These are phyloP conservation scores for Ogataea ganodermae DNA, from an alignment of 805 yeast genomes.

Conservation along the genomic window DNA sequence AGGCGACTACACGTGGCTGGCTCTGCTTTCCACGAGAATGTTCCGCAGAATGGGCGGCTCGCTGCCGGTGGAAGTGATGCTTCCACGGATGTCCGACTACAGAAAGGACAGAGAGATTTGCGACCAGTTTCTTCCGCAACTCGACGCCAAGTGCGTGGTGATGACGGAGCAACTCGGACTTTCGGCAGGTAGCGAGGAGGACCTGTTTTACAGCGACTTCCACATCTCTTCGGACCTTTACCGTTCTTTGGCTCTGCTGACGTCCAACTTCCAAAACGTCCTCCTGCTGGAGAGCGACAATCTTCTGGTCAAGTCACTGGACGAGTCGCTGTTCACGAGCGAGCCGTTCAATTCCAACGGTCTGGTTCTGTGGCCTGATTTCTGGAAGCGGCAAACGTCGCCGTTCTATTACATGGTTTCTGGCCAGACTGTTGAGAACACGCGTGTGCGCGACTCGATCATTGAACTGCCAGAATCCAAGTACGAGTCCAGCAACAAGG, in stretches of 20 bases:
- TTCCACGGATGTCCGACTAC: conserved; percentile 44
- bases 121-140: conserved; percentile 42
- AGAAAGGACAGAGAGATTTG: conserved; percentile 48
- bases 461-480: conserved; percentile 26
- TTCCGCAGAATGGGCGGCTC: conserved; percentile 49
- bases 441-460: conserved; percentile 36
- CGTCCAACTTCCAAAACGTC: conserved; percentile 48
- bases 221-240: conserved; percentile 36
- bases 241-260: conserved; percentile 43
- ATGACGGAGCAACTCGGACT: conserved; percentile 52
- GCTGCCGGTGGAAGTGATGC: conserved; percentile 48
- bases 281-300: conserved; percentile 49
- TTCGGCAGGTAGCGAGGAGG: conserved; percentile 31
- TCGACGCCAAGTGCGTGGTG: conserved; percentile 62
- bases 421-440: conserved; percentile 41
- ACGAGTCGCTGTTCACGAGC: conserved; percentile 38
- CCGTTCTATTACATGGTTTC: conserved; percentile 70
- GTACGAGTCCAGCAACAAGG: conserved; percentile 29
- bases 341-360: conserved; percentile 56
- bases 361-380: conserved; percentile 77
- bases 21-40: conserved; percentile 54
- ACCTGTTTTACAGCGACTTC: conserved; percentile 43
- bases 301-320: conserved; percentile 43
- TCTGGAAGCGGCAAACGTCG: conserved; percentile 75
- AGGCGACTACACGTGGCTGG: conserved; percentile 59